Percentiles rank a stretch among this genome's conserved stretches.
These are phyloP conservation scores for Phytophthora megakarya DNA, from an alignment of 352 stramenopile genomes.

Conservation along the genomic window DNA sequence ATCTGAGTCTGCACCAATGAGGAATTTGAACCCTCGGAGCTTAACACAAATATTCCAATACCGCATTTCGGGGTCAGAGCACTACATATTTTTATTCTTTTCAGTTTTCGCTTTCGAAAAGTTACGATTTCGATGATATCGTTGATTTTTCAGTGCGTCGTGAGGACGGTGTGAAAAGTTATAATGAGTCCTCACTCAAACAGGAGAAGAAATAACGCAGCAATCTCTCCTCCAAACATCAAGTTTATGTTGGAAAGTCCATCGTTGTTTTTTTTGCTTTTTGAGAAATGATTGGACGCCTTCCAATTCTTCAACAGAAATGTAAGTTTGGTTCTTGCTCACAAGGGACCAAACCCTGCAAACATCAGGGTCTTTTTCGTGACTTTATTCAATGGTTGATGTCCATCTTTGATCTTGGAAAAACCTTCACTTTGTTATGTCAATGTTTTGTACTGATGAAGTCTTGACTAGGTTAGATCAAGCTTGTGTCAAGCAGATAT, in stretches of 20 bases:
- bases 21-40: too few species aligned
- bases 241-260: not conserved
- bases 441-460: not conserved
- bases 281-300: not conserved
- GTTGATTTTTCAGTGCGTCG: too few species aligned
- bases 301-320: not conserved
- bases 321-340: not conserved
- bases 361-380: not conserved
- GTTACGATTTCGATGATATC: too few species aligned
- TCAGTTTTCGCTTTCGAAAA: too few species aligned
- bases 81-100: too few species aligned
- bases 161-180: not conserved
- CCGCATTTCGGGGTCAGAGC: too few species aligned
- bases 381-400: not conserved
- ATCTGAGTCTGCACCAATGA: too few species aligned
- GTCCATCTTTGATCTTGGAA: not conserved
- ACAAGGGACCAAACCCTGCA: not conserved
- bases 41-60: too few species aligned
- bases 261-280: not conserved
- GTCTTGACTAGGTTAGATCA: not conserved
- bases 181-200: too few species aligned
- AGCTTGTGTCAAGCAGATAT: not conserved
- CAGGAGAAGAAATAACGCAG: too few species aligned
- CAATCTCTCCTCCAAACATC: not conserved
- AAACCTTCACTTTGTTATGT: not conserved